Conservation (phyloP, 148 eudicot species). For the Spergularia marina region DNA sequence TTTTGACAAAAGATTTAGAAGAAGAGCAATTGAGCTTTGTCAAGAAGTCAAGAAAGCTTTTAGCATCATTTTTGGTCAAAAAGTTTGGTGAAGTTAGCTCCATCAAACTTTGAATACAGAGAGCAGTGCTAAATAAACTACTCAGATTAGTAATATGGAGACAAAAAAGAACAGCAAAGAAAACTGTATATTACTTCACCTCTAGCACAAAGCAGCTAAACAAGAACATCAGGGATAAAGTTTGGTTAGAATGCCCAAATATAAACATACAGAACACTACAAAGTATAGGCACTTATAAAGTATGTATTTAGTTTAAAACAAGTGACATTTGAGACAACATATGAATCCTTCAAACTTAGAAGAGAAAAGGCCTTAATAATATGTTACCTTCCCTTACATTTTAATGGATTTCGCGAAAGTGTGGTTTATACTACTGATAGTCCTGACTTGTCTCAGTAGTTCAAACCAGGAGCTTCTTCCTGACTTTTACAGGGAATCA, state of each 20-base stretch:
- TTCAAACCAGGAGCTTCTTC: slow-evolving; percentile 27
- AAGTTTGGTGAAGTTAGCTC: slow-evolving; percentile 31
- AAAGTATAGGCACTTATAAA: slow-evolving; percentile 5
- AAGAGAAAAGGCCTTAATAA: not conserved
- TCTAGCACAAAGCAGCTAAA: slow-evolving; percentile 5
- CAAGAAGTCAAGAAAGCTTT: not conserved
- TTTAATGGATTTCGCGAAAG: slow-evolving; percentile 16
- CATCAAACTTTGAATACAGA: slow-evolving; percentile 28
- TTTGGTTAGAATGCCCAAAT: slow-evolving; percentile 31
- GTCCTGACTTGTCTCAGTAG: slow-evolving; percentile 17
- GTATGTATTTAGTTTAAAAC: not conserved
- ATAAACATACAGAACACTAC: slow-evolving; percentile 16
- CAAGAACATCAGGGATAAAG: slow-evolving; percentile 11
- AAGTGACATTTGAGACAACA: not conserved
- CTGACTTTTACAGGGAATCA: slow-evolving; percentile 44
- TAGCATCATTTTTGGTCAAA: not conserved
- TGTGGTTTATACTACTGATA: slow-evolving; percentile 21
- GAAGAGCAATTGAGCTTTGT: slow-evolving; percentile 4
- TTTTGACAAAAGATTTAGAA: not conserved
- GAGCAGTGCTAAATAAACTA: slow-evolving; percentile 7
- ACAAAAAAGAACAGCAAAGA: slow-evolving; percentile 20
- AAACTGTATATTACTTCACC: slow-evolving; percentile 27
- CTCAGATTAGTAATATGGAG: not conserved
- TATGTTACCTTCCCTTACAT: not conserved
- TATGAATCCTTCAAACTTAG: not conserved